Percentiles rank a stretch among this genome's conserved stretches.
These are phyloP conservation scores for Yamadazyma taylorii DNA, from an alignment of 1,139 yeast species.

Conservation along the genomic window DNA sequence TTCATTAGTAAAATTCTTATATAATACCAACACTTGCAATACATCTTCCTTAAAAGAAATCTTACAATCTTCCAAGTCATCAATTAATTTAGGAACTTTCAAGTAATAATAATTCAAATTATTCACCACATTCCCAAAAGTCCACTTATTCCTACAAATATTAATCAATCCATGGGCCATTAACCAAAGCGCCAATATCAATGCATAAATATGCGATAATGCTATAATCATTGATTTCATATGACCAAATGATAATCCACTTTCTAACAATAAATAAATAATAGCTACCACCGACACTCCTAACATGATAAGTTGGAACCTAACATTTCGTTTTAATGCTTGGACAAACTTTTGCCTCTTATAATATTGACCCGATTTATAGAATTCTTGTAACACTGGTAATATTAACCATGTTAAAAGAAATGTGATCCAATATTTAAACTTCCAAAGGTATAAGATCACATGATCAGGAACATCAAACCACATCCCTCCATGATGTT, in stretches of 20 bases:
- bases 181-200: constrained; percentile 75
- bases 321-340: constrained; percentile 56
- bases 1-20: constrained; percentile 34
- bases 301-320: constrained; percentile 60
- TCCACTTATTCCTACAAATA: constrained; percentile 62
- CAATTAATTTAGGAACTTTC: constrained; percentile 58
- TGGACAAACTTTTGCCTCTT: constrained; percentile 48
- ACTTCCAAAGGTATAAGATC: constrained; percentile 65
- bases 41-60: constrained; percentile 65
- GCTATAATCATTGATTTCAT: constrained; percentile 73
- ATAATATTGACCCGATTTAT: constrained; percentile 65
- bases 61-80: constrained; percentile 63
- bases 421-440: constrained; percentile 80
- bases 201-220: constrained; percentile 74
- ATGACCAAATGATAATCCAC: constrained; percentile 57
- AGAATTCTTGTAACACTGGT: constrained; percentile 73
- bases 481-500: constrained; percentile 24
- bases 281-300: constrained; percentile 54
- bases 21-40: constrained; percentile 55
- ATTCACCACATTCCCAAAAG: constrained; percentile 40
- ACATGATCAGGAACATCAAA: constrained; percentile 39
- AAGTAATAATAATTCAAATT: constrained; percentile 48
- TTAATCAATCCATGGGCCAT: constrained; percentile 81
- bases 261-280: constrained; percentile 59
- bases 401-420: constrained; percentile 69